Evolutionary conservation across 768 basidiomycete species (phyloP).

Genomic region (Phylloporus arenicola): DNA sequence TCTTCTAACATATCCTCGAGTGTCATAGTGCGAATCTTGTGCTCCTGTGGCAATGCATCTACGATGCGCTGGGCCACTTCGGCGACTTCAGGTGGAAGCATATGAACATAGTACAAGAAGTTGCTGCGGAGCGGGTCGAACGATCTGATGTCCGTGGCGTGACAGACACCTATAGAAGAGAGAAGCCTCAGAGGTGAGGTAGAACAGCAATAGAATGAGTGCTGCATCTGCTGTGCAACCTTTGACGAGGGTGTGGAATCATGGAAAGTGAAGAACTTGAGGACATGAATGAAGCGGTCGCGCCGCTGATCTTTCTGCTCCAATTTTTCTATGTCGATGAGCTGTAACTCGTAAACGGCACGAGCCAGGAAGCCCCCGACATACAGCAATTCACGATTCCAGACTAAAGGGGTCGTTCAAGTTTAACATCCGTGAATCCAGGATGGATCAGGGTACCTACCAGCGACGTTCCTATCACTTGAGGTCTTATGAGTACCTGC

Average conservation of each 20-base stretch:
- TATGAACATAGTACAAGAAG: conserved; percentile 76
- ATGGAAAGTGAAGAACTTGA: conserved; percentile 9
- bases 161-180: conserved; percentile 67
- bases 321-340: conserved; percentile 43
- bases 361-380: conserved; percentile 80
- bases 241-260: conserved; percentile 65
- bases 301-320: conserved; percentile 2
- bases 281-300: conserved; percentile 1
- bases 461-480: not conserved
- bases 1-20: not conserved
- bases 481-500: not conserved
- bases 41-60: not conserved
- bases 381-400: conserved; percentile 86
- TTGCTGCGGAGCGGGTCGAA: conserved; percentile 58
- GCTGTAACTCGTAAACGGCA: conserved; percentile 77
- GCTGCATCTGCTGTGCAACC: conserved; percentile 65
- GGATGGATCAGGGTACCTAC: not conserved
- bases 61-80: conserved; percentile 44
- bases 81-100: conserved; percentile 27
- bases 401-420: conserved; percentile 40
- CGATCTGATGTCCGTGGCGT: conserved; percentile 59
- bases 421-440: not conserved
- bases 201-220: conserved; percentile 70
- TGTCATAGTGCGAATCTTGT: not conserved
- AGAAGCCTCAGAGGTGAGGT: conserved; percentile 58